Base-by-base conservation (phyloP, 345 rosid genomes). In the Hibiscus trionum region DNA sequence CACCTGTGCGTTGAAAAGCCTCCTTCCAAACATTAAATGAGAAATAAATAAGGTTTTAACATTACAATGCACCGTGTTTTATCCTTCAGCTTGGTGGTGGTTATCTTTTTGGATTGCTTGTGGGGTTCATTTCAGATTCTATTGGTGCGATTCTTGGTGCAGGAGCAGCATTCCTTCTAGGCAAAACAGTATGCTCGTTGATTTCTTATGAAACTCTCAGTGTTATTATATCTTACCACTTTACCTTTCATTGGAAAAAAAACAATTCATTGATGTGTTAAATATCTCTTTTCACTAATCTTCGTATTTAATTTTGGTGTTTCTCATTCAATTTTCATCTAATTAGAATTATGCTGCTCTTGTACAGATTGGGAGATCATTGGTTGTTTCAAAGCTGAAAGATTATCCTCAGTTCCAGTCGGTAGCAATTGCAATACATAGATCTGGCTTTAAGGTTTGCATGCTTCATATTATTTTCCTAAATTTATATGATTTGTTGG, bases 81-180 rank as follows among this genome's bases (percentile, higher is more conserved):
- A 52, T 82, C 57, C 78, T 85, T 62, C 87, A 95, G 99, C 87
- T 95, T 71, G 99, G 99, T 75, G 99, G 99, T 61, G 99, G 99
- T 62, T 95, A 95, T 82, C 96, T 95, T 78, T 95, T 90, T 74
- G 99, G 99, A 50, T 82, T 92, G 68, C 96, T 96, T 11, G 82
- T 92, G 79, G 99, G 99, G 42, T 92, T 95, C 76, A 77, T 95
- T 73, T 96, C 97, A 3, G 99, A 95, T 84, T 95, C 99, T 8
- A 81, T 95, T 35, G 99, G 99, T 60, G 97, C 97, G 60, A 87
- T 96, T 21, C 52, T 90, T 75, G 99, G 99, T 64, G 89, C 99
- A 4, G 93, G 91, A 66, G 93, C 98, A 73, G 99, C 99, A 37
- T 95, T 95, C 78, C 85, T 95, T 80, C 88, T 95, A 19, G 98